phyloP scores from a whole-genome alignment of 1,139 yeast species.

The Blastobotrys buckinghamii region DNA sequence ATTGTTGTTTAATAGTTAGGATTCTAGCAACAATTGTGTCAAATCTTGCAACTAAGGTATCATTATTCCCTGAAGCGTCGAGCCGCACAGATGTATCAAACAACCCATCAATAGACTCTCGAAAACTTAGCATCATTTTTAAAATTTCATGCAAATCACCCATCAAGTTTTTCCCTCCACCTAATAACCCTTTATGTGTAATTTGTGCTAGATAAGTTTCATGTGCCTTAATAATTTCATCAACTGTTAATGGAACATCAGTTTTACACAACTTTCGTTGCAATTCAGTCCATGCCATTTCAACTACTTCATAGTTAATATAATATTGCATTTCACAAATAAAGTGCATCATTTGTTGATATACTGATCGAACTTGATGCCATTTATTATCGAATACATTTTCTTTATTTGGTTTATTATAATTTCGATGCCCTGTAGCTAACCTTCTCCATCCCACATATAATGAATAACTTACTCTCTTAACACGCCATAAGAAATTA shows the following conservation, averaged over 20 bases:
- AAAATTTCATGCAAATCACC: conserved; percentile 34
- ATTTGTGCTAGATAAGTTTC: conserved; percentile 31
- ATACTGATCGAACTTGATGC: conserved; percentile 28
- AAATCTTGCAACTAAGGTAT: conserved; percentile 9
- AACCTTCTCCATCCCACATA: conserved; percentile 42
- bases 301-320: conserved; percentile 36
- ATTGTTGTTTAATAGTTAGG: conserved; percentile 17
- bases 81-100: conserved; percentile 19
- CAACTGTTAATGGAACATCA: conserved; percentile 29
- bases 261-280: conserved; percentile 25
- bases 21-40: conserved; percentile 12
- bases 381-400: conserved; percentile 17
- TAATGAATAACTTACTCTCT: conserved; percentile 53
- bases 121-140: conserved; percentile 28
- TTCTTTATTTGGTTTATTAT: neutral
- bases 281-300: conserved; percentile 35
- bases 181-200: conserved; percentile 34
- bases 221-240: conserved; percentile 35
- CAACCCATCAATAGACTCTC: conserved; percentile 24
- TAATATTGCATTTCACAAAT: conserved; percentile 36
- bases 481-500: conserved; percentile 77
- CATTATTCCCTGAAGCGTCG: conserved; percentile 1
- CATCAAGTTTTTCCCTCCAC: conserved; percentile 30
- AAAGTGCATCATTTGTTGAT: conserved; percentile 36
- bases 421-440: conserved; percentile 25